Base-by-base conservation (phyloP, 352 stramenopile genomes). In the Lagenidium giganteum region DNA sequence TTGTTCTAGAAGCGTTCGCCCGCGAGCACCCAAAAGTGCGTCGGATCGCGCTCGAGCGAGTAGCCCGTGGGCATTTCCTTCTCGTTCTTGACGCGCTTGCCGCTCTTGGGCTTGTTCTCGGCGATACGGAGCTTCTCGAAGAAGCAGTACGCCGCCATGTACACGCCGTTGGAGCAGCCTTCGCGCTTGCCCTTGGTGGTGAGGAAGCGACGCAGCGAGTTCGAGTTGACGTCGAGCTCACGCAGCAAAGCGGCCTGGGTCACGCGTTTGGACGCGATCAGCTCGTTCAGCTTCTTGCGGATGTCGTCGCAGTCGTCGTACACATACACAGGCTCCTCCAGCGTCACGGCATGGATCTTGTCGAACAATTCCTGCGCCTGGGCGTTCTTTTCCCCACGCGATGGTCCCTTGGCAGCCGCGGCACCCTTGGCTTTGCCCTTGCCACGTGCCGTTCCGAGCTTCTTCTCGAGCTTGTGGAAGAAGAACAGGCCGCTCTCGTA, bases 291-390 rank as follows among this genome's bases (percentile, higher is more conserved):
- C 31, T 83, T 74, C 42, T 68, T 67, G 35, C 70, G 64, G 36
- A 83, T 46, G 7, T 66, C 65, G 21, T 83, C 67, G 37, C 67
- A 83, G 43, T 83, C 63, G 51, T 83, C 70, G 31, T 42, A 83
- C 42, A 83, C 64, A 18, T 62, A 54, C 16, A 83, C 51, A 13
- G 51, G 39, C 35, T 70, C 64, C 24, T 67, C 38, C 8, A 83
- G 34, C 25, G 53, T 16, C n/a, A 79, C 54, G 3, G 58, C 45
- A n/a, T 60, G 26, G 43, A 76, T 56, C 24, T 69, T 58, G 28
- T 65, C 36, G 1, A 83, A 41, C 1, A 67, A 40, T 5, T 63
- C 58, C 13, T 69, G 38, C 7, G 49, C 51, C 18, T 67, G 51
- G 16, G 64, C 54, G 20, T 55, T 42, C 26, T 67, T 58, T 16